Percentiles rank a stretch among this genome's conserved stretches.
phyloP scores from a whole-genome alignment of 345 rosid species.

The Aquilaria sinensis region DNA sequence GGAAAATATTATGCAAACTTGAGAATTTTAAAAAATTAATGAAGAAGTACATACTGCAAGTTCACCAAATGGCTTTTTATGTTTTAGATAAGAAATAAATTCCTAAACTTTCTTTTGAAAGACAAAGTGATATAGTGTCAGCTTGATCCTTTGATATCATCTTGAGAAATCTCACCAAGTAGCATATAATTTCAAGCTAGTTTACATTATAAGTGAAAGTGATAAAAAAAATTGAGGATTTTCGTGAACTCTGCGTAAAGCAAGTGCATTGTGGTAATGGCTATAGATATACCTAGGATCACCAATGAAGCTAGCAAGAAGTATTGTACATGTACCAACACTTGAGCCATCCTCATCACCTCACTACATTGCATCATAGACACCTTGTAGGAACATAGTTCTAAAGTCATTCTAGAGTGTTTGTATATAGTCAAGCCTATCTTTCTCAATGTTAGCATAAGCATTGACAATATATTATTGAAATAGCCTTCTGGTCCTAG shows the following conservation, averaged over 20 bases:
- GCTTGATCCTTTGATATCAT: background rate
- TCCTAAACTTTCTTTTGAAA: background rate
- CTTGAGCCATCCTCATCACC: background rate
- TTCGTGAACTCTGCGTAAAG: too few relatives aligned
- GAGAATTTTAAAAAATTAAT: background rate
- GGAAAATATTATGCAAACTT: background rate
- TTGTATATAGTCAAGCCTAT: background rate
- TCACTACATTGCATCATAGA: background rate
- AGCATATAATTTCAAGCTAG: background rate
- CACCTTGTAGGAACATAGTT: background rate
- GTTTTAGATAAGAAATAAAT: background rate
- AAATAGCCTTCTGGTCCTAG: background rate
- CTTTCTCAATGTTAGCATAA: background rate
- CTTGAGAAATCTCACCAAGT: background rate
- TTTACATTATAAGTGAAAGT: background rate
- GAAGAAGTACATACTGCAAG: background rate
- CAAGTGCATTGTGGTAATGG: background rate
- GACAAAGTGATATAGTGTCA: background rate
- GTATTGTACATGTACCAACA: background rate
- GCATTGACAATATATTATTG: background rate
- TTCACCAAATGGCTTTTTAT: background rate
- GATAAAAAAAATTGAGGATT: background rate
- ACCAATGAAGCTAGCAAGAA: background rate
- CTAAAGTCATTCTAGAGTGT: background rate
- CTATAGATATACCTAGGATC: background rate